Percentiles rank a stretch among this genome's conserved stretches.
Evolutionary conservation across 2,329 filamentous ascomycete species (phyloP).

Genomic region (Penicillium aurantiogriseum): DNA sequence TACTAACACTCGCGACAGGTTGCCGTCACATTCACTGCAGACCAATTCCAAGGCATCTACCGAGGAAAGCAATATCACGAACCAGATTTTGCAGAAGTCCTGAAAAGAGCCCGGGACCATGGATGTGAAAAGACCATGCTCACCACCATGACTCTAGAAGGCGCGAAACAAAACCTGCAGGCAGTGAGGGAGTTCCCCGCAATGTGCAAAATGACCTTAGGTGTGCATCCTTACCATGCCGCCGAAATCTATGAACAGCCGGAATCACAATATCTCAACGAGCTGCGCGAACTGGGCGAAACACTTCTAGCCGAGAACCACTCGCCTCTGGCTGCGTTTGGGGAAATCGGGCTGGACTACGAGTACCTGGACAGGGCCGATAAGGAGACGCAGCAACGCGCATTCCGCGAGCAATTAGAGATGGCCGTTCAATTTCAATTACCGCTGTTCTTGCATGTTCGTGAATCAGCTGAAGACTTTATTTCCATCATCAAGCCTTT

Average conservation of each 20-base stretch:
- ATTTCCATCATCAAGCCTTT: conserved; percentile 44
- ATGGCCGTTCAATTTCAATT: conserved; percentile 38
- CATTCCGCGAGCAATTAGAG: conserved; percentile 46
- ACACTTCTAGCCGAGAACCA: conserved; percentile 25
- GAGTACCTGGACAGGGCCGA: conserved; percentile 46
- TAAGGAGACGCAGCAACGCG: conserved; percentile 43
- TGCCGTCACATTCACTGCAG: conserved; percentile 31
- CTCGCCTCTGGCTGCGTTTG: conserved; percentile 46
- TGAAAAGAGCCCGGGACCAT: conserved; percentile 20
- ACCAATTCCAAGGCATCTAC: conserved; percentile 36
- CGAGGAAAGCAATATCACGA: conserved; percentile 51
- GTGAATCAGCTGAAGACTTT: conserved; percentile 47
- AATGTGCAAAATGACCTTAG: conserved; percentile 50
- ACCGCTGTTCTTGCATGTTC: conserved; percentile 37
- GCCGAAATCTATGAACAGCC: conserved; percentile 39
- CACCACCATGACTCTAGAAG: conserved; percentile 44
- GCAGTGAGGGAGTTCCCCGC: conserved; percentile 25
- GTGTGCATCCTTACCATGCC: conserved; percentile 54
- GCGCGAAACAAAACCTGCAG: conserved; percentile 44
- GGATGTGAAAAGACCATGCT: conserved; percentile 26
- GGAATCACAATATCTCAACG: conserved; percentile 10
- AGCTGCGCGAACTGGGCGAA: conserved; percentile 22
- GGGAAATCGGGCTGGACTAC: conserved; percentile 54
- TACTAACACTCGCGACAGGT: conserved; percentile 18
- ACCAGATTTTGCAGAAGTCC: conserved; percentile 42